Evolutionary conservation across 2,329 filamentous ascomycete species (phyloP), one percentile per base, ranked within the genome.

Genomic region (Rhynchosporium agropyri): DNA sequence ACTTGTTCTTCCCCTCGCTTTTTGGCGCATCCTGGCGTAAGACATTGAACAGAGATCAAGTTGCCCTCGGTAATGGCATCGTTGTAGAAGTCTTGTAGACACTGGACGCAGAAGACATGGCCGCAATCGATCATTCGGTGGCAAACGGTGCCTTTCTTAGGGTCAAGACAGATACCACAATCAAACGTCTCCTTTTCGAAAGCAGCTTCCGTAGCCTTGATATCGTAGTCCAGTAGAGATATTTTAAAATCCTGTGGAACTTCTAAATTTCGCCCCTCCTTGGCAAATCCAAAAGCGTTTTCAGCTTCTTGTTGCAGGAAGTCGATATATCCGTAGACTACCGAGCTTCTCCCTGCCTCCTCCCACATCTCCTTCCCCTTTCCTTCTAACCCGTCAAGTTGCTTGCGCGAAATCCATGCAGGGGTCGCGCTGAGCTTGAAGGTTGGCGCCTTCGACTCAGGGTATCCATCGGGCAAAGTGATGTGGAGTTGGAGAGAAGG

Each of bases 21-120:
- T 70, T 89, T 89, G 45, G 89, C 89, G 71, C 95, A 99, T 62
- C 85, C 84, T 0, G 92, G 91, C 12, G 88, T 83, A 36, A 96
- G 80, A 72, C 95, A 99, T 66, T 88, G 89, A 36, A 99, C 88
- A 7, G 85, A 84, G 55, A 86, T 81, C 20, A 99, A 80, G 70
- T 96, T 89, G 0, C 95, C 95, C 72, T 96, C 91, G 0, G 81
- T 86, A 70, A 99, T 97, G 68, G 91, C 92, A 67, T 87, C 88
- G 69, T 89, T 91, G 81, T 96, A 98, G 70, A 94, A 97, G 70
- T 94, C 91, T 66, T 91, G 89, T 2, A 99, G 80, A 72, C 95
- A 99, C n/a, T 85, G 77, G 20, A 89, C 79, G 75, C 95, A 99
- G 73, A 98, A 99, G 43, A 98, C 92, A 74, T 99, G 94, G 0